These are phyloP conservation scores for Pseudognaphalium luteoalbum DNA, from an alignment of 129 eudicot genomes.

Conservation along the genomic window DNA sequence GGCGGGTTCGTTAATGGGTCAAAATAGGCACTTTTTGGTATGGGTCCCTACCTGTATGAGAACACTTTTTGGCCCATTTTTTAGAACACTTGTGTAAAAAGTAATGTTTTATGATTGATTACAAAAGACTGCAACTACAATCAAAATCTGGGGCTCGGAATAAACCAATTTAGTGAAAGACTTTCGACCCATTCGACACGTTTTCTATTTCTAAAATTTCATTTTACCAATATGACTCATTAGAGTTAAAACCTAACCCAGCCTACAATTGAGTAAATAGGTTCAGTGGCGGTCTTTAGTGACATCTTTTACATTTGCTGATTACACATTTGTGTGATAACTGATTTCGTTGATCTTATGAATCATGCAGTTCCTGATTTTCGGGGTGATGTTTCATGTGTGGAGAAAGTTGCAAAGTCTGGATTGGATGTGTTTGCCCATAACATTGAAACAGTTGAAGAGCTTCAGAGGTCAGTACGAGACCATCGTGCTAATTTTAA, in stretches of 20 bases:
- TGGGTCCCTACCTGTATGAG: neutral
- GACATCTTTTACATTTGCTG: neutral
- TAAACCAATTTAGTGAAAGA: neutral
- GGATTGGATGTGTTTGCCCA: conserved; percentile 97
- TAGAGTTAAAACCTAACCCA: neutral
- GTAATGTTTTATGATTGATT: too few species aligned
- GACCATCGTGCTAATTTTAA: conserved; percentile 95
- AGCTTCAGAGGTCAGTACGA: conserved; percentile 86
- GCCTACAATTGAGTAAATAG: neutral
- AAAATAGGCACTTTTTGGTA: neutral
- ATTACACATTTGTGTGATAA: neutral
- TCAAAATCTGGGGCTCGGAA: neutral
- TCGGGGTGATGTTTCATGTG: conserved; percentile 77
- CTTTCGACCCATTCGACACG: neutral
- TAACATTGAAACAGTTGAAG: conserved; percentile 97
- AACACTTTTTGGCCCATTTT: neutral
- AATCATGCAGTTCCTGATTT: conserved; percentile 86
- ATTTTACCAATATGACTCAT: neutral
- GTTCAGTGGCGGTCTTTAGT: neutral
- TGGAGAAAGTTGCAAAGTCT: conserved; percentile 89
- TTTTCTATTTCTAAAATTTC: neutral
- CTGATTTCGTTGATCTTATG: neutral
- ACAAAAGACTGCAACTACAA: neutral
- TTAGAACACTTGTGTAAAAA: neutral
- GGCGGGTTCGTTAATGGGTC: neutral